Conservation (phyloP, 805 yeast species). For the Tetrapisispora taiwanensis region DNA sequence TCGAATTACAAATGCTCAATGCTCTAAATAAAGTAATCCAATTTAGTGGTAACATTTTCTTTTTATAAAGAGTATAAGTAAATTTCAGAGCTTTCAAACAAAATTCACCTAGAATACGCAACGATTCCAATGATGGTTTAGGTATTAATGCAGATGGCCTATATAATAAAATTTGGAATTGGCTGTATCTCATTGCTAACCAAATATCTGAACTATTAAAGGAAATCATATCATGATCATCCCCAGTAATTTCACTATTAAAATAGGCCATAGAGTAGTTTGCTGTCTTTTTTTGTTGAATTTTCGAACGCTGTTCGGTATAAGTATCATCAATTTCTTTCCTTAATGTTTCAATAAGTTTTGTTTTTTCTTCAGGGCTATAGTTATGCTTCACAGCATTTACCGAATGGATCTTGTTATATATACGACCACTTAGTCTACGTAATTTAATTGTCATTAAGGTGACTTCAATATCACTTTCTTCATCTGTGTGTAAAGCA, state of each 20-base stretch:
- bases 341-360: constrained; percentile 28
- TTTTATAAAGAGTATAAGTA: constrained; percentile 37
- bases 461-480: constrained; percentile 33
- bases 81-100: constrained; percentile 38
- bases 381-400: constrained; percentile 29
- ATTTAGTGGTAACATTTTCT: constrained; percentile 37
- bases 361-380: constrained; percentile 26
- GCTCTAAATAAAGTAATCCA: constrained; percentile 43
- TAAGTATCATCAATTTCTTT: constrained; percentile 27
- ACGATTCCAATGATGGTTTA: constrained; percentile 31
- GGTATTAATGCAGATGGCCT: constrained; percentile 43
- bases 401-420: constrained; percentile 38
- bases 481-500: constrained; percentile 33
- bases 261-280: constrained; percentile 4
- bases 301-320: constrained; percentile 17
- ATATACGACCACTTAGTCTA: constrained; percentile 38
- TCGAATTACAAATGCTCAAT: constrained; percentile 37
- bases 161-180: constrained; percentile 37
- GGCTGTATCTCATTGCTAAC: constrained; percentile 36
- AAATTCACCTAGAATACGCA: constrained; percentile 36
- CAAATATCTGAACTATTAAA: constrained; percentile 30
- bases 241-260: constrained; percentile 8
- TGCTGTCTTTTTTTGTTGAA: constrained; percentile 12
- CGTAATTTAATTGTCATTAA: constrained; percentile 36
- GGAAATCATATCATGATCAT: constrained; percentile 14